Percentiles rank a stretch among this genome's conserved stretches.
phyloP scores from a whole-genome alignment of 345 rosid genomes.

The Corchorus olitorius region DNA sequence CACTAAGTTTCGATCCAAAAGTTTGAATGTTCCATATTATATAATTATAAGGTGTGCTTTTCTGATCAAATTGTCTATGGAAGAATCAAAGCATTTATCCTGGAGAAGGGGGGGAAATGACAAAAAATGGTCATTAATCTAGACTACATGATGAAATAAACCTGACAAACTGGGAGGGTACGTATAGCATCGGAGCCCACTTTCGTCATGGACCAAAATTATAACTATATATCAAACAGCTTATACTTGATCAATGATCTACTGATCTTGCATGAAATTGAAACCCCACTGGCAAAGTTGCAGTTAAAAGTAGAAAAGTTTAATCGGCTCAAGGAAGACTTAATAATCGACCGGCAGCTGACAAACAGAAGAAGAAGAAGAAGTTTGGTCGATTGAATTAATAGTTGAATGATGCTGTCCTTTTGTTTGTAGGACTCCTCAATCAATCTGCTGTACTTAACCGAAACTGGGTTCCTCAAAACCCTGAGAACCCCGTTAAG shows the following conservation, averaged over 20 bases:
- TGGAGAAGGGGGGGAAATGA: neutral
- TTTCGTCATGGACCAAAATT: conserved; percentile 13
- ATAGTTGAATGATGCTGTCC: conserved; percentile 66
- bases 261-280: conserved; percentile 45
- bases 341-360: neutral
- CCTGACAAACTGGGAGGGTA: neutral
- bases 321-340: neutral
- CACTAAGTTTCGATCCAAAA: neutral
- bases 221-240: conserved; percentile 13
- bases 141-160: neutral
- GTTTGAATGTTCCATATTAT: neutral
- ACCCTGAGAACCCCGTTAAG: conserved; percentile 35
- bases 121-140: neutral
- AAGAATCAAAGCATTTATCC: neutral
- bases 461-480: conserved; percentile 73
- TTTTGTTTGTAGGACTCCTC: conserved; percentile 65
- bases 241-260: conserved; percentile 47
- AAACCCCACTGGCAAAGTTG: conserved; percentile 22
- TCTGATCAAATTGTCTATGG: neutral
- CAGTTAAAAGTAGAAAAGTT: neutral
- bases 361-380: conserved; percentile 24
- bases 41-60: neutral
- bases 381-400: conserved; percentile 61
- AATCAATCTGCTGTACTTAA: conserved; percentile 56
- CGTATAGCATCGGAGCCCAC: conserved; percentile 26